These are phyloP conservation scores for Aquanectria penicillioides DNA, from an alignment of 2,329 filamentous ascomycete genomes.

Conservation along the genomic window DNA sequence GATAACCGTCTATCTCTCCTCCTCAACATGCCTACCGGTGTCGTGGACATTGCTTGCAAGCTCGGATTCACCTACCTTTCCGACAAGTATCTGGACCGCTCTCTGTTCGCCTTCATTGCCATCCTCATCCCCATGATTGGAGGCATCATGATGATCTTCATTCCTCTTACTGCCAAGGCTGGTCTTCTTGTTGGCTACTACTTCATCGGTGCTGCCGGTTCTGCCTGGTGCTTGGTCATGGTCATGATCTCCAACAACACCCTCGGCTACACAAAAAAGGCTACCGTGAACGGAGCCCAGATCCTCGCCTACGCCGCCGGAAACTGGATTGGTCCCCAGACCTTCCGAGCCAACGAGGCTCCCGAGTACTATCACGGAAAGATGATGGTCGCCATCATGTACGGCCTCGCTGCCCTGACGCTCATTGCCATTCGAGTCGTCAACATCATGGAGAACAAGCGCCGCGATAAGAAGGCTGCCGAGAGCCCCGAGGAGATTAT, in stretches of 20 bases:
- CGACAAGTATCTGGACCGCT: slow-evolving; percentile 38
- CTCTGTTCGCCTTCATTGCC: slow-evolving; percentile 38
- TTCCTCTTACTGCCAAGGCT: slow-evolving; percentile 35
- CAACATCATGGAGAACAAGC: slow-evolving; percentile 37
- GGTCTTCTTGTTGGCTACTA: slow-evolving; percentile 37
- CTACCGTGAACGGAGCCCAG: slow-evolving; percentile 38
- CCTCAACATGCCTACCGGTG: slow-evolving; percentile 68
- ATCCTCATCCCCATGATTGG: slow-evolving; percentile 41
- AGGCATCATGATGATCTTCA: slow-evolving; percentile 41
- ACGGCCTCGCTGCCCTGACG: slow-evolving; percentile 26
- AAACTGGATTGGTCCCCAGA: slow-evolving; percentile 40
- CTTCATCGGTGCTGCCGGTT: slow-evolving; percentile 36
- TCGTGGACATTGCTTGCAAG: slow-evolving; percentile 65
- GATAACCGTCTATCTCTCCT: slow-evolving; percentile 62
- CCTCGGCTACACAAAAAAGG: slow-evolving; percentile 44
- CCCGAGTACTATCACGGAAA: slow-evolving; percentile 39
- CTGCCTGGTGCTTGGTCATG: slow-evolving; percentile 40
- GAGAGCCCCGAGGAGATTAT: slow-evolving; percentile 20
- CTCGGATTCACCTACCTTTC: slow-evolving; percentile 39
- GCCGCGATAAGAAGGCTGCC: slow-evolving; percentile 38
- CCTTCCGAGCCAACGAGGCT: slow-evolving; percentile 34
- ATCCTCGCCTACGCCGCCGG: slow-evolving; percentile 33
- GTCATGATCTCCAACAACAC: slow-evolving; percentile 43
- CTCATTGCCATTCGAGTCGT: slow-evolving; percentile 30
- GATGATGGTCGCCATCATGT: slow-evolving; percentile 38